Evolutionary conservation across 1,139 yeast species (phyloP), one percentile per base, ranked within the genome.

Genomic region (Magnusiomyces sp.): DNA sequence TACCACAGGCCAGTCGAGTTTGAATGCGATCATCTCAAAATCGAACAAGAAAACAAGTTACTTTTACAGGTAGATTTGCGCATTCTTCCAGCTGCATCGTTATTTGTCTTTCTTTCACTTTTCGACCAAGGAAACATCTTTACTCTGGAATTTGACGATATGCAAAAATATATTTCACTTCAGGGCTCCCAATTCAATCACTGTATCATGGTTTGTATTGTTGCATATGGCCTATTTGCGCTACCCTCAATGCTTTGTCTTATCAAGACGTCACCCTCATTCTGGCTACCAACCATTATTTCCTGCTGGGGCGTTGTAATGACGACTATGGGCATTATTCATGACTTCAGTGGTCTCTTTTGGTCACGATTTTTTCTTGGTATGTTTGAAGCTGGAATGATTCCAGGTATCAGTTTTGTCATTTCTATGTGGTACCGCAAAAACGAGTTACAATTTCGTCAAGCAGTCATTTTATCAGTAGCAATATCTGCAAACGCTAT

Each of bases 81-180:
- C n/a, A 46, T 62, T 16, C 43, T 62, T 6, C 64, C 64, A 1
- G 50, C 54, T 36, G 63, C 76, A 39, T 71, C 78, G 13, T 56
- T 74, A 43, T 70, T 78, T 48, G 78, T 78, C 55, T 71, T 78
- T 48, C 65, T 79, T 50, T 75, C 78, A 52, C 76, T 73, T 57
- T 66, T 81, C 54, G 86, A 80, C 61, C 68, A 83, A 56, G 76
- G 77, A 52, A 79, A 77, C 59, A 75, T 80, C 56, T 81, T 82
- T 2, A 73, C 76, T 58, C 85, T 84, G 0, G 69, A 79, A 56
- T 69, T 79, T 33, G 81, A 78, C 48, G 81, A 81, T 5, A 62
- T 80, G 46, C 77, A 72, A 54, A 68, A 65, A 17, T 81, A 77
- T 55, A 62, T 80, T 51, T 67, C 71, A 1, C 65, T 80, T 50